Percentiles rank a stretch among this genome's conserved stretches.
Conservation (phyloP, 2,329 filamentous ascomycete species). For the Lasiodiplodia citricola region DNA sequence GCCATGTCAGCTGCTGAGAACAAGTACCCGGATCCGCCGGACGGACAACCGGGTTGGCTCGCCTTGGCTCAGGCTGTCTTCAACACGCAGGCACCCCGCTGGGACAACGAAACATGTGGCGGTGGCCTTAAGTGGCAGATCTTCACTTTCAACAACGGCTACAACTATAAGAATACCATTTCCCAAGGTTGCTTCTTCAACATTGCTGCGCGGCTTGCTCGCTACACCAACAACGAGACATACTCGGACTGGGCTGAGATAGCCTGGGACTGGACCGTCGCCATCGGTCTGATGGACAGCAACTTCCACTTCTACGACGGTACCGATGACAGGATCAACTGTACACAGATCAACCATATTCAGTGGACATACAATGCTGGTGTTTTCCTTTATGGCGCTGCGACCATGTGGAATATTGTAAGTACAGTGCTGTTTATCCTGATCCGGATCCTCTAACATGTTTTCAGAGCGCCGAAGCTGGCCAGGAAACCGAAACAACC, state of each 20-base stretch:
- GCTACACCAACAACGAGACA: slow-evolving; percentile 79
- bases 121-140: slow-evolving; percentile 89
- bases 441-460: neutral
- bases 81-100: slow-evolving; percentile 75
- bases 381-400: slow-evolving; percentile 53
- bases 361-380: slow-evolving; percentile 56
- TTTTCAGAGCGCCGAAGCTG: slow-evolving; percentile 22
- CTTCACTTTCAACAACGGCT: slow-evolving; percentile 76
- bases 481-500: slow-evolving; percentile 11
- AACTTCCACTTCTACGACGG: slow-evolving; percentile 54
- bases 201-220: slow-evolving; percentile 70
- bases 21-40: slow-evolving; percentile 50
- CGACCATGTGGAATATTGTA: slow-evolving; percentile 56
- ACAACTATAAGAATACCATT: slow-evolving; percentile 63
- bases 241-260: slow-evolving; percentile 78
- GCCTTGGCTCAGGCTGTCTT: slow-evolving; percentile 79
- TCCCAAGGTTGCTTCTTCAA: slow-evolving; percentile 65
- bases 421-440: slow-evolving; percentile 29
- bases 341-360: slow-evolving; percentile 49
- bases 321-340: slow-evolving; percentile 50
- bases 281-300: slow-evolving; percentile 60
- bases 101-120: slow-evolving; percentile 69
- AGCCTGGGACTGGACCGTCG: slow-evolving; percentile 61
- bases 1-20: slow-evolving; percentile 64
- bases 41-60: slow-evolving; percentile 69